phyloP scores from a whole-genome alignment of 2,329 filamentous ascomycete species.

The Cytospora piceae region DNA sequence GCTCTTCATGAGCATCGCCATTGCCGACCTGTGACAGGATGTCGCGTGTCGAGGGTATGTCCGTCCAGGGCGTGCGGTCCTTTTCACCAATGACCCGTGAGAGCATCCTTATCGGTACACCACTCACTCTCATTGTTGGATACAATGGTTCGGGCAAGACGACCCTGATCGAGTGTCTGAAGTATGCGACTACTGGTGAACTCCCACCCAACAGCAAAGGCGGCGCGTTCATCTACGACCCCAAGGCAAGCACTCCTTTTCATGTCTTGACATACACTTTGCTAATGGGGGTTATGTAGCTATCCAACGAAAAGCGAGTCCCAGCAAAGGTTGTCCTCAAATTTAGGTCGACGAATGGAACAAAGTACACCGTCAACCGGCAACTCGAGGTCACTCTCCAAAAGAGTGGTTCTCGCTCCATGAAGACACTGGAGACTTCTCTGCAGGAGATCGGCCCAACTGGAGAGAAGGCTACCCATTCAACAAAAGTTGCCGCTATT shows the following conservation, averaged over 20 bases:
- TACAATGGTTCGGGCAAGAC: slow-evolving; percentile 98
- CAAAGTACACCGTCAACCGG: slow-evolving; percentile 80
- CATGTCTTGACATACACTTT: neutral
- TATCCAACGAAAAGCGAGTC: slow-evolving; percentile 85
- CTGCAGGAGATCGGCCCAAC: slow-evolving; percentile 73
- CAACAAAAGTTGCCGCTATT: slow-evolving; percentile 78
- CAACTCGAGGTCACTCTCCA: slow-evolving; percentile 86
- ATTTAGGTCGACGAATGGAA: slow-evolving; percentile 78
- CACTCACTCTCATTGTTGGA: slow-evolving; percentile 93
- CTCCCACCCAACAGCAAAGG: slow-evolving; percentile 88
- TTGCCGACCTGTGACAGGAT: slow-evolving; percentile 38
- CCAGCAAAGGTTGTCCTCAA: slow-evolving; percentile 88
- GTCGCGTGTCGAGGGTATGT: slow-evolving; percentile 89
- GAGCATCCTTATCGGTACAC: slow-evolving; percentile 81
- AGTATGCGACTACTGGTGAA: slow-evolving; percentile 95
- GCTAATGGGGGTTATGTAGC: slow-evolving; percentile 44
- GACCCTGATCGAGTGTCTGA: slow-evolving; percentile 97
- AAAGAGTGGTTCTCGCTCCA: slow-evolving; percentile 68
- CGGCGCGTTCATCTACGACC: slow-evolving; percentile 95
- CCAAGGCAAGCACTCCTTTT: slow-evolving; percentile 61
- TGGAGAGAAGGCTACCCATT: slow-evolving; percentile 72
- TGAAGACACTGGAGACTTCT: slow-evolving; percentile 89
- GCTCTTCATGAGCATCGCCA: slow-evolving; percentile 24
- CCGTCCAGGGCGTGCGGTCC: slow-evolving; percentile 81
- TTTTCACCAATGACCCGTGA: slow-evolving; percentile 78